Base-by-base conservation (phyloP, 2,329 filamentous ascomycete species). In the Neonectria faginata region DNA sequence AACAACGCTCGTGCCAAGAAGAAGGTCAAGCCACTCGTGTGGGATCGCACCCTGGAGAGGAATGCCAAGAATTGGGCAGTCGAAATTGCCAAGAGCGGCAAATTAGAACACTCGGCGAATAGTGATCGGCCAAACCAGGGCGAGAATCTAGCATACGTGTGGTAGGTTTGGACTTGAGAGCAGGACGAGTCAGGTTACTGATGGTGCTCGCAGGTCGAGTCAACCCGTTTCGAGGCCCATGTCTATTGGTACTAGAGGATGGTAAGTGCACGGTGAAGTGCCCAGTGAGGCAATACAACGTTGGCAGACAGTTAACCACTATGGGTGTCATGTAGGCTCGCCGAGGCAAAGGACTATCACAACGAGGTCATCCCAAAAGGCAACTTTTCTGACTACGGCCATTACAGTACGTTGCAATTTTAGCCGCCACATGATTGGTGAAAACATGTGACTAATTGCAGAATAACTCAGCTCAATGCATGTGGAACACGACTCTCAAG, bases 401-500 rank as follows among this genome's bases (percentile, higher is more conserved):
- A 76, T 57, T 76, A 76, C 45, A 75, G 72, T 75, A 63, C 59
- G 73, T 52, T 1, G 3, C 8, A 0, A 5, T 2, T 1, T 2
- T 0, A 29, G 2, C 1, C 0, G 9, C 9, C 2, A 10, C n/a
- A 10, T 3, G 2, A 14, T 2, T 11, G 11, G 36, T 1, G 4
- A 36, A 16, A 3, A 5, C 3, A 1, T 2, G 1, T 1, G 11
- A 8, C n/a, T 48, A 20, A 36, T 25, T 22, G 56, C 9, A 11
- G 10, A 9, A 39, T 0, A 4, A n/a, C 1, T 10, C 8, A 74
- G 72, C 78, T 31, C 75, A 79, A 57, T 64, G 63, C 29, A 68
- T 79, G 36, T 79, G 77, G 77, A 75, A 74, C 45, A 64, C 51
- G 1, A 75, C 76, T 16, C 77, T 66, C 51, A 76, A 74, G 53